Conservation (phyloP, 1,284 basidiomycete genomes). For the Phenoliferia sp. region DNA sequence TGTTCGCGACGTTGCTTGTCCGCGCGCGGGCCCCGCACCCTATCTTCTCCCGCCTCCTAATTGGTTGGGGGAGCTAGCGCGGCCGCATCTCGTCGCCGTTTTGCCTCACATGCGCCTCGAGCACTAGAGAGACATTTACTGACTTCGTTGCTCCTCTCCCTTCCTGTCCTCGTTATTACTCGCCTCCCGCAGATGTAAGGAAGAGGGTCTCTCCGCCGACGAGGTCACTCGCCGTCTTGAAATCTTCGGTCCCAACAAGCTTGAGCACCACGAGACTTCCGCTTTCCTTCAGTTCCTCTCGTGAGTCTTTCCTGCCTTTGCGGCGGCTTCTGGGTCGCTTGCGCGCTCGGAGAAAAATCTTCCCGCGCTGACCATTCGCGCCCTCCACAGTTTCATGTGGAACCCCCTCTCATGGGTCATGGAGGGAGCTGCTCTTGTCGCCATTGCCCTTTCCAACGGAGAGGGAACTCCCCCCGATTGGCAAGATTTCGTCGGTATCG, state of each 20-base stretch:
- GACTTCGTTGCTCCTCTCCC: background rate
- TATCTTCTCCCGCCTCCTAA: no score
- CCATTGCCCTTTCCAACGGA: slow-evolving; percentile 94
- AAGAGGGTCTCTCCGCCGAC: slow-evolving; percentile 67
- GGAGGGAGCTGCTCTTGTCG: slow-evolving; percentile 95
- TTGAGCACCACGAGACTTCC: slow-evolving; percentile 85
- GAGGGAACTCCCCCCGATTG: slow-evolving; percentile 81
- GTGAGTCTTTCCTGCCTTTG: slow-evolving; percentile 18
- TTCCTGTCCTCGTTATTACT: background rate
- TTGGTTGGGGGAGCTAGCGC: no score
- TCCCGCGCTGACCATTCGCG: background rate
- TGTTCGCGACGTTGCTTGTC: no score
- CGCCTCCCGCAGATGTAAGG: slow-evolving; percentile 42
- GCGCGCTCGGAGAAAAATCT: background rate
- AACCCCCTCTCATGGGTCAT: slow-evolving; percentile 99
- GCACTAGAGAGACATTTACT: background rate
- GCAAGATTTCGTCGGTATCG: slow-evolving; percentile 96
- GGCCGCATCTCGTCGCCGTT: background rate
- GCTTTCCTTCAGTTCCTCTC: slow-evolving; percentile 79
- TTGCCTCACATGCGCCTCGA: no score
- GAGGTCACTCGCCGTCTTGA: slow-evolving; percentile 83
- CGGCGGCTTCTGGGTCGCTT: background rate
- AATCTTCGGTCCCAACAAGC: slow-evolving; percentile 93
- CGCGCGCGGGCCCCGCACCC: no score
- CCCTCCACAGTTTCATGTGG: slow-evolving; percentile 72